Evolutionary conservation across 371 early-diverging fungal genomes (phyloP).

Genomic region (Entomophthora muscae): DNA sequence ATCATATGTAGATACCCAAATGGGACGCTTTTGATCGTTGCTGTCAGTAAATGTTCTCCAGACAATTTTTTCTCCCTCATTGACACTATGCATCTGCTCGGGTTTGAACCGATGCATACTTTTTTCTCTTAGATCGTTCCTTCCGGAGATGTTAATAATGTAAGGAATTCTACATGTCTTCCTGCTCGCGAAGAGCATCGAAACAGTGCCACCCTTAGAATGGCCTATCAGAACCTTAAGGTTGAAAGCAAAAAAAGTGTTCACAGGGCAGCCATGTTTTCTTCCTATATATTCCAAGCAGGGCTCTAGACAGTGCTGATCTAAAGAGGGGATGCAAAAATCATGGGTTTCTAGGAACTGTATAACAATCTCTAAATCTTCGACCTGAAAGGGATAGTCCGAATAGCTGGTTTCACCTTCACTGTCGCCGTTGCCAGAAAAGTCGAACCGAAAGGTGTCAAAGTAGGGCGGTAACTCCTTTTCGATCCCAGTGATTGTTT

Average conservation of each 20-base stretch:
- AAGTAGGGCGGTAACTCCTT: not conserved
- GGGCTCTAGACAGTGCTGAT: not conserved
- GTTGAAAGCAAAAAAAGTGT: not conserved
- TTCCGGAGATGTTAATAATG: slow-evolving; percentile 2
- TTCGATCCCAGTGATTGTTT: not conserved
- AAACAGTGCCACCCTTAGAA: slow-evolving; percentile 7
- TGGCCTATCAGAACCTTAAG: not conserved
- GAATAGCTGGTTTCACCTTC: not conserved
- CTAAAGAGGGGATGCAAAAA: not conserved
- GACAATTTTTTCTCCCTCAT: not conserved
- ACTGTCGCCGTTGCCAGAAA: not conserved
- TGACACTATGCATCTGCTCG: not conserved
- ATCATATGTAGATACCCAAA: not conserved
- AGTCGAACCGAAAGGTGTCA: not conserved
- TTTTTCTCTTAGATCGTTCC: not conserved
- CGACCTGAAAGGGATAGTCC: not conserved
- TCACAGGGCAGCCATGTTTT: not conserved
- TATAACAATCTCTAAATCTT: not conserved
- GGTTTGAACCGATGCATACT: not conserved
- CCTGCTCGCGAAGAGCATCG: not conserved
- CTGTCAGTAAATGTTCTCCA: not conserved
- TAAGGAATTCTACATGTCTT: not conserved
- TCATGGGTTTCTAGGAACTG: not conserved
- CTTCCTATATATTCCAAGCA: not conserved
- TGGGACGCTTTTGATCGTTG: not conserved